A percentile compares a stretch with the other conserved stretches of the same genome.
These are phyloP conservation scores for Cystobasidium tubakii DNA, from an alignment of 768 basidiomycete species.

Conservation along the genomic window DNA sequence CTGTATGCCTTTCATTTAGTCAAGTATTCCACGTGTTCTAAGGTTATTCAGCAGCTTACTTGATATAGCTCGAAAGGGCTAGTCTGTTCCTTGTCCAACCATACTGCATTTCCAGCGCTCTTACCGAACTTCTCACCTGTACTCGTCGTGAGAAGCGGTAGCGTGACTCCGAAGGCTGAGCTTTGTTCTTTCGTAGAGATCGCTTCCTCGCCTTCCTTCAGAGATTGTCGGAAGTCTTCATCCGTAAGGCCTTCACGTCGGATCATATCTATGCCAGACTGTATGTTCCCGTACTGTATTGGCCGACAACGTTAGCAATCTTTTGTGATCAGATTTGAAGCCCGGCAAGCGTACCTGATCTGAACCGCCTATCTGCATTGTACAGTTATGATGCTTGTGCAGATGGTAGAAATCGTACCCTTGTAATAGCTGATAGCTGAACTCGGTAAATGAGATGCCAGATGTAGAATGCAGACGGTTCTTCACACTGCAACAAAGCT, in stretches of 20 bases:
- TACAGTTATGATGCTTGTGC: constrained; percentile 61
- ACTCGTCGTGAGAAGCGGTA: constrained; percentile 84
- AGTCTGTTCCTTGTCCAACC: constrained; percentile 72
- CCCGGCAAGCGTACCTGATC: constrained; percentile 59
- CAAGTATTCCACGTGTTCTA: constrained; percentile 17
- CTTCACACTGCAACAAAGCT: constrained; percentile 60
- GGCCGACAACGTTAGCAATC: not conserved
- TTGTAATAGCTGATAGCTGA: constrained; percentile 93
- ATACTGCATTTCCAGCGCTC: constrained; percentile 89
- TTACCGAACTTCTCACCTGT: constrained; percentile 95
- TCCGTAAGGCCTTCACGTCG: constrained; percentile 53
- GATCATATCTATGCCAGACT: constrained; percentile 87
- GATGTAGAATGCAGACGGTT: constrained; percentile 61
- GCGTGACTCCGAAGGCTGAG: constrained; percentile 73
- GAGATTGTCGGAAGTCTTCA: constrained; percentile 39
- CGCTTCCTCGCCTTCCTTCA: not conserved
- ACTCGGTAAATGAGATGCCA: constrained; percentile 97
- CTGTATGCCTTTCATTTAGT: constrained; percentile 52
- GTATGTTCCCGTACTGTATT: constrained; percentile 80
- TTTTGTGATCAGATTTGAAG: not conserved
- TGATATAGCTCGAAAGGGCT: constrained; percentile 93
- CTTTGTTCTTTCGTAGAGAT: constrained; percentile 40
- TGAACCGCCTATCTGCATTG: constrained; percentile 86
- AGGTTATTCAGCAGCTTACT: constrained; percentile 52
- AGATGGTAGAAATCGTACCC: constrained; percentile 89